Percentiles rank a stretch among this genome's conserved stretches.
Conservation (phyloP, 352 stramenopile species). For the Globisporangium rhizosaccharum region DNA sequence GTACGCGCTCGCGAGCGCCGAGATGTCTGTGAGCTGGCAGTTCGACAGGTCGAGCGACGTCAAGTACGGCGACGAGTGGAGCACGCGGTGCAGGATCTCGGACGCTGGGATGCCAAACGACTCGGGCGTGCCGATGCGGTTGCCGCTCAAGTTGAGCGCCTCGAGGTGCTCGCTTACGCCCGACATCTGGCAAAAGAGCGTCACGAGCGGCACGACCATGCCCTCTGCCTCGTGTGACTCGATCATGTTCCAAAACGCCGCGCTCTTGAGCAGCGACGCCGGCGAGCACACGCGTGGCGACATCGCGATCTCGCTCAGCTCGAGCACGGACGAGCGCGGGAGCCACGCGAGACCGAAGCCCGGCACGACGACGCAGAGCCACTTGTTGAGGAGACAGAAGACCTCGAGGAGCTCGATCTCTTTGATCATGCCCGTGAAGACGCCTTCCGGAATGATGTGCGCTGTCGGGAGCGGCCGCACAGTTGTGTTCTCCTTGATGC, state of each 20-base stretch:
- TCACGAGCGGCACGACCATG: slow-evolving; percentile 46
- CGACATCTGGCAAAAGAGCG: slow-evolving; percentile 52
- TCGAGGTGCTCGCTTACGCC: slow-evolving; percentile 47
- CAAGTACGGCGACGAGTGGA: slow-evolving; percentile 56
- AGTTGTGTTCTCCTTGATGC: slow-evolving; percentile 39
- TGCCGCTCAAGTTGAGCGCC: slow-evolving; percentile 50
- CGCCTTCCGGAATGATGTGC: slow-evolving; percentile 32
- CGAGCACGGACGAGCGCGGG: slow-evolving; percentile 32
- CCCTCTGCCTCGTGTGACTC: slow-evolving; percentile 35
- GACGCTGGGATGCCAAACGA: slow-evolving; percentile 42
- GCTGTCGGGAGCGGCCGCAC: slow-evolving; percentile 39
- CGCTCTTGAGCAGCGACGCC: slow-evolving; percentile 30
- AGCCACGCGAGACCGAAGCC: slow-evolving; percentile 56
- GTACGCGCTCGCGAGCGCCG: slow-evolving; percentile 42
- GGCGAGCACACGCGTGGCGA: slow-evolving; percentile 46
- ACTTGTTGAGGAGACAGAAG: slow-evolving; percentile 52
- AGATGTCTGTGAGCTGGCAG: slow-evolving; percentile 48
- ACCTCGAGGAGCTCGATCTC: slow-evolving; percentile 45
- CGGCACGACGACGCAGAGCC: slow-evolving; percentile 45
- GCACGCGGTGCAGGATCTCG: slow-evolving; percentile 47
- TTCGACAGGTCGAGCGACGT: slow-evolving; percentile 39
- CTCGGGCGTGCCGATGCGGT: slow-evolving; percentile 48
- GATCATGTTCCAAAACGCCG: slow-evolving; percentile 54
- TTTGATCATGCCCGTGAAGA: slow-evolving; percentile 32
- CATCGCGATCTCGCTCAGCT: slow-evolving; percentile 49